Evolutionary conservation across 2,329 filamentous ascomycete genomes (phyloP), one percentile per base, ranked within the genome.

Genomic region (Colletotrichum sp.): DNA sequence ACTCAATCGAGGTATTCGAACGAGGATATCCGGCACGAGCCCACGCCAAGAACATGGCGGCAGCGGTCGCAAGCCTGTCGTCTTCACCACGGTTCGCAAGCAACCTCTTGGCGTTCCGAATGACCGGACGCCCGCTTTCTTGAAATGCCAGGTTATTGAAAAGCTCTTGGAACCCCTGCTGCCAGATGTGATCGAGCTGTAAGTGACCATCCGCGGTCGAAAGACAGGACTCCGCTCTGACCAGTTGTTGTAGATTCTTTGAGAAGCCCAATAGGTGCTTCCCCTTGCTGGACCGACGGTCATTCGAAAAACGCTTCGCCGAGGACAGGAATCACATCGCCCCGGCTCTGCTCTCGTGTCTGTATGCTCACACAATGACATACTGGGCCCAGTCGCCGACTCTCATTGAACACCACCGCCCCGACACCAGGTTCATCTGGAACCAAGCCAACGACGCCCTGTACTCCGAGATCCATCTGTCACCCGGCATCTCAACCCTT

Each of bases 381-480:
- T 92, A 90, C 79, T 93, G 92, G 91, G 85, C 87, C 30, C 86
- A 87, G 68, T 88, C 87, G 1, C 85, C 85, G 0, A 82, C 85
- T 6, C 80, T 89, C 5, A 83, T 84, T 6, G 82, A 82, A 7
- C 87, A 89, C 73, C 86, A 88, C 6, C 86, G 88, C 64, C 91
- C 91, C 0, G 91, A 93, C 79, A 85, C 87, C 55, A 88, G 90
- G 60, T 93, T 91, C 80, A 88, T 91, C 10, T 92, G 92, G 87
- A 93, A 93, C 74, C 87, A 92, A 74, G 91, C 91, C 8, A 90
- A 89, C 24, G 90, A 90, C 68, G 90, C 91, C 2, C 84, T 92
- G 5, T 91, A 92, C 77, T 90, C 89, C 1, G 91, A 93, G 74
- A 88, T 92, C 8, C 88, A 91, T 66, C 86, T 90, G 2, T 89